These are phyloP conservation scores for Phytophthora capsici DNA, from an alignment of 352 stramenopile genomes.

Conservation along the genomic window DNA sequence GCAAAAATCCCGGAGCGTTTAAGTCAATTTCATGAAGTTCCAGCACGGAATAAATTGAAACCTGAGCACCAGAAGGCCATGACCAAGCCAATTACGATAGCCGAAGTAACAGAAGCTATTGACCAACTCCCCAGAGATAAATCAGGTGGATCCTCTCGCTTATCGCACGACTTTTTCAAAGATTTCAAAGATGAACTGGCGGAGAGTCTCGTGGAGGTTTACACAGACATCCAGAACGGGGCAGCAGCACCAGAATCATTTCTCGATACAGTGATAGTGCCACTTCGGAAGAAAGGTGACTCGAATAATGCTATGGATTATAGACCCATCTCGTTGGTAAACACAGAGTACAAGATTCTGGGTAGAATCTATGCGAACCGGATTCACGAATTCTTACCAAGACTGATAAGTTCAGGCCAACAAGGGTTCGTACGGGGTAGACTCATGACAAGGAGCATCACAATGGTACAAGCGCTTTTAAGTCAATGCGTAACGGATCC, in stretches of 20 bases:
- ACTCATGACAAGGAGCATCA: background rate
- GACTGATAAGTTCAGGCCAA: background rate
- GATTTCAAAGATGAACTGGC: constrained; percentile 8
- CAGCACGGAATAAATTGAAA: background rate
- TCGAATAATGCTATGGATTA: constrained; percentile 17
- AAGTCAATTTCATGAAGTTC: constrained; percentile 6
- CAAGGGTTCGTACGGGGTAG: constrained; percentile 15
- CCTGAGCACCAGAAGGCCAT: background rate
- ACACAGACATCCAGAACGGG: background rate
- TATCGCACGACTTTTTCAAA: constrained; percentile 17
- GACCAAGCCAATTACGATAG: background rate
- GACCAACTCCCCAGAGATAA: constrained; percentile 1
- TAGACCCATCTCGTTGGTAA: constrained; percentile 9
- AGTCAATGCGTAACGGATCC: background rate
- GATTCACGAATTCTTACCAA: constrained; percentile 2
- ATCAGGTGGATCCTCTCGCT: background rate
- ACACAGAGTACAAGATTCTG: constrained; percentile 13
- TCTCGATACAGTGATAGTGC: background rate
- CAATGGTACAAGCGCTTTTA: background rate
- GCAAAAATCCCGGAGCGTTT: background rate
- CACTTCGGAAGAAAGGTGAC: constrained; percentile 12
- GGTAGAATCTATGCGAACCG: constrained; percentile 5
- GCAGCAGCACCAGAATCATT: background rate
- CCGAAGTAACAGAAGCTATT: background rate
- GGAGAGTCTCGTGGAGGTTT: background rate